These are phyloP conservation scores for Tetrahymena malaccensis DNA, from an alignment of 73 alveolate species.

Conservation along the genomic window DNA sequence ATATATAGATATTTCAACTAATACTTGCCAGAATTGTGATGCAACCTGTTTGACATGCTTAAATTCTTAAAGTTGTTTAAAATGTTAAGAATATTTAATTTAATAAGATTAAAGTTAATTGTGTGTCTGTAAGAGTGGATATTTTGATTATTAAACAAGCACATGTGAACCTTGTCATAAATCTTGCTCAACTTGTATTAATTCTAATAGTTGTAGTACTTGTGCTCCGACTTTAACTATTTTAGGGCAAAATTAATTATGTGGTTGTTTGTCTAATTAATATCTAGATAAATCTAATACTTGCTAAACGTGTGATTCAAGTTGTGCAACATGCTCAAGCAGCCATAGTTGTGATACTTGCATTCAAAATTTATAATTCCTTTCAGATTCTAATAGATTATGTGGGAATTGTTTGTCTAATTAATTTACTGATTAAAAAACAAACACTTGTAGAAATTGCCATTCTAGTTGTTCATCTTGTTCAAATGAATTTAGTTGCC, in stretches of 20 bases:
- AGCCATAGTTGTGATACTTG: not conserved
- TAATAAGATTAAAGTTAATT: no score
- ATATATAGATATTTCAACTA: not conserved
- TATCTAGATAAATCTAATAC: not conserved
- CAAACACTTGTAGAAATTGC: not conserved
- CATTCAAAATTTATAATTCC: no score
- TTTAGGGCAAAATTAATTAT: no score
- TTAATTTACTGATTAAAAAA: not conserved
- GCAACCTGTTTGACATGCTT: not conserved
- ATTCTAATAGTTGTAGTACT: no score
- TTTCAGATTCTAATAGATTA: not conserved
- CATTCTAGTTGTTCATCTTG: not conserved
- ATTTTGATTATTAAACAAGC: no score
- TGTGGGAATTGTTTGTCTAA: not conserved
- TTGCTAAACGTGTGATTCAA: not conserved
- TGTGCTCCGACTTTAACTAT: no score
- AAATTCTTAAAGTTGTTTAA: not conserved
- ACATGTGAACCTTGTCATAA: no score
- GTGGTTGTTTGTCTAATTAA: not conserved
- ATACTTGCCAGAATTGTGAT: not conserved
- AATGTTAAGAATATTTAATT: not conserved
- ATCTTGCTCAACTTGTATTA: no score
- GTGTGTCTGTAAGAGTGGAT: no score
- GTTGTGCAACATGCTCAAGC: not conserved
- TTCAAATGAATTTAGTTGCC: not conserved